A percentile compares a stretch with the other conserved stretches of the same genome.
phyloP scores from a whole-genome alignment of 2,329 filamentous ascomycete genomes.

The Passalora sequoiae region DNA sequence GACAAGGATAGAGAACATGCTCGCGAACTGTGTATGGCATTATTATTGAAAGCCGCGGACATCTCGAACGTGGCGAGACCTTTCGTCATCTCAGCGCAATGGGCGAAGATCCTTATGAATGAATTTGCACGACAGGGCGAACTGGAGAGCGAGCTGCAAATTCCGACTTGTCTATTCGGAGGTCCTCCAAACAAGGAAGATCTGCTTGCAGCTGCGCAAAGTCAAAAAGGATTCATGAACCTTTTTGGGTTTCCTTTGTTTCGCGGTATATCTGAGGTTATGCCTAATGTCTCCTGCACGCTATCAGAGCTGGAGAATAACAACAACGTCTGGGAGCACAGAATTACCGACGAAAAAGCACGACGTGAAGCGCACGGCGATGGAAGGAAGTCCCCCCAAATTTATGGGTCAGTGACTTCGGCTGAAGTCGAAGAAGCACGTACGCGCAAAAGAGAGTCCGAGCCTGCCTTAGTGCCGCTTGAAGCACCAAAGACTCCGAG shows the following conservation, averaged over 20 bases:
- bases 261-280: conserved; percentile 75
- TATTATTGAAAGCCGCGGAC: conserved; percentile 96
- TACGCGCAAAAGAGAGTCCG: conserved; percentile 26
- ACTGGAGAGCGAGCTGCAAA: conserved; percentile 84
- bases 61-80: conserved; percentile 95
- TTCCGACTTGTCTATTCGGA: conserved; percentile 79
- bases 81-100: conserved; percentile 74
- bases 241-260: conserved; percentile 92
- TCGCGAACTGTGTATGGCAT: conserved; percentile 74
- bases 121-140: conserved; percentile 90
- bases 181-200: conserved; percentile 77
- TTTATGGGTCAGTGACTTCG: conserved; percentile 28
- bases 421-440: conserved; percentile 31
- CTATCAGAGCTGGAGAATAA: conserved; percentile 77
- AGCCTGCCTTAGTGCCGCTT: conserved; percentile 24
- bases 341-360: conserved; percentile 60
- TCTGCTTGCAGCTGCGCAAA: conserved; percentile 72
- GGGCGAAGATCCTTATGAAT: conserved; percentile 91
- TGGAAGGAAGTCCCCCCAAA: conserved; percentile 21
- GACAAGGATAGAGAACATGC: conserved; percentile 70
- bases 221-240: conserved; percentile 94
- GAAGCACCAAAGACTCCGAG: conserved; percentile 18
- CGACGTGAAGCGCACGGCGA: conserved; percentile 30
- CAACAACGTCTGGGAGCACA: conserved; percentile 65
- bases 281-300: conserved; percentile 79